A percentile compares a stretch with the other conserved stretches of the same genome.
These are phyloP conservation scores for Cyberlindnera mrakii DNA, from an alignment of 805 yeast genomes.

Conservation along the genomic window DNA sequence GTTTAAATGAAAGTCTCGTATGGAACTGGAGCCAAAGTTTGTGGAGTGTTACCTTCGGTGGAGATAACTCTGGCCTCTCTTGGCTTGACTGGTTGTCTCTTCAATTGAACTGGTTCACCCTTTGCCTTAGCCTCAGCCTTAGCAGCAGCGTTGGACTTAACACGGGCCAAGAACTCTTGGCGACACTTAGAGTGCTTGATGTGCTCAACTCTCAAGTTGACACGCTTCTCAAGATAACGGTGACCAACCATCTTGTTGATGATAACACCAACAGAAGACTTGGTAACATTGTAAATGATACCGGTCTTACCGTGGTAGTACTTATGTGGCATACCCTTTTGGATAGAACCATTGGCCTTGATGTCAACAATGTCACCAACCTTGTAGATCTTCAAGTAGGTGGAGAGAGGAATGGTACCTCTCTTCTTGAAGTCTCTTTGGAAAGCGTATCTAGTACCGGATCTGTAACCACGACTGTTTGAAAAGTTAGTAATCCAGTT, in stretches of 20 bases:
- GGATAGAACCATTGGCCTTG: slow-evolving; percentile 98
- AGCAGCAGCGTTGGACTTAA: slow-evolving; percentile 91
- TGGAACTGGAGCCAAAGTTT: slow-evolving; percentile 98
- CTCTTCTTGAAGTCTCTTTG: slow-evolving; percentile 97
- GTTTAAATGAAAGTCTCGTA: slow-evolving; percentile 98
- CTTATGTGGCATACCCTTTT: slow-evolving; percentile 99
- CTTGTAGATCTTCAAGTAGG: slow-evolving; percentile 96
- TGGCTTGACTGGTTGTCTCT: slow-evolving; percentile 99
- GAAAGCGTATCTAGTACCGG: slow-evolving; percentile 99
- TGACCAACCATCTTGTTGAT: slow-evolving; percentile 97
- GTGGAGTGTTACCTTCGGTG: slow-evolving; percentile 81
- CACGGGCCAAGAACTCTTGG: slow-evolving; percentile 98
- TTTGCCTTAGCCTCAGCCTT: slow-evolving; percentile 90
- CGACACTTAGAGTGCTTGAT: slow-evolving; percentile 99
- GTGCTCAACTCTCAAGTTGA: slow-evolving; percentile 98
- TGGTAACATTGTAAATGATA: slow-evolving; percentile 98
- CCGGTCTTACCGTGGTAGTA: slow-evolving; percentile 99
- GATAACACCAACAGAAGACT: slow-evolving; percentile 96
- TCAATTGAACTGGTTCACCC: slow-evolving; percentile 86
- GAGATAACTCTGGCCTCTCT: slow-evolving; percentile 85
- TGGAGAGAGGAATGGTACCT: slow-evolving; percentile 90
- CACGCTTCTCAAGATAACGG: slow-evolving; percentile 99
- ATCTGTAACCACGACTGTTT: slow-evolving; percentile 94
- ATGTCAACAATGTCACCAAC: slow-evolving; percentile 99
- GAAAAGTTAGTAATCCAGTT: slow-evolving; percentile 6